A percentile compares a stretch with the other conserved stretches of the same genome.
phyloP scores from a whole-genome alignment of 192 early-diverging fungal species.

The Coemansia sp. region DNA sequence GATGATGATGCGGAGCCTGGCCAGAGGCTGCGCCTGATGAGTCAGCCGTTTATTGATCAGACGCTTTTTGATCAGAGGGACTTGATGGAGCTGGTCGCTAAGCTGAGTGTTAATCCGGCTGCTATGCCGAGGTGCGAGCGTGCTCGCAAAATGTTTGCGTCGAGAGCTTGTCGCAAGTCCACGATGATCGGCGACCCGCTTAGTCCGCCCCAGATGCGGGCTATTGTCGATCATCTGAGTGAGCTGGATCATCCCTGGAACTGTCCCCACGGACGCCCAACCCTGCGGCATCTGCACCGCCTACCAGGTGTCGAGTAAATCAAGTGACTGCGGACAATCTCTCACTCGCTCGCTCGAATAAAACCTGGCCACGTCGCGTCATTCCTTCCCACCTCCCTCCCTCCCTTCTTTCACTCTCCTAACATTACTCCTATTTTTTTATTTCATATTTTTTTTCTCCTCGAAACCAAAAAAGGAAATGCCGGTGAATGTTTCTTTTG shows the following conservation, averaged over 20 bases:
- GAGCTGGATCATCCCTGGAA: constrained; percentile 97
- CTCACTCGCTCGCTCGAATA: too few relatives aligned
- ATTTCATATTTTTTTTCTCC: background rate
- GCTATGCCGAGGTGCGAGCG: constrained; percentile 70
- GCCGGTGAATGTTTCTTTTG: background rate
- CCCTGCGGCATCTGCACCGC: constrained; percentile 84
- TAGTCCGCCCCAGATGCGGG: constrained; percentile 68
- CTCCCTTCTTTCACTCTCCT: background rate
- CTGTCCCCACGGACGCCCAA: constrained; percentile 96
- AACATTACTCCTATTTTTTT: background rate
- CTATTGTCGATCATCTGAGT: constrained; percentile 82
- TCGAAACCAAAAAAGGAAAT: too few relatives aligned
- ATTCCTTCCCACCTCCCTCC: background rate
- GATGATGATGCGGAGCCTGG: constrained; percentile 64
- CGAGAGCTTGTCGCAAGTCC: constrained; percentile 85
- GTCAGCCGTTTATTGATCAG: constrained; percentile 76
- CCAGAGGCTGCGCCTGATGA: constrained; percentile 62
- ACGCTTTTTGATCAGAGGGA: constrained; percentile 71
- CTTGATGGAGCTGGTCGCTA: constrained; percentile 41
- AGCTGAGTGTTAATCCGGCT: constrained; percentile 51
- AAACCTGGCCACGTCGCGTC: background rate
- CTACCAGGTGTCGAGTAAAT: constrained; percentile 14
- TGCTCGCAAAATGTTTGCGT: constrained; percentile 79
- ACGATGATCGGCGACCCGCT: constrained; percentile 93
- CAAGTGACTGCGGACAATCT: too few relatives aligned